These are phyloP conservation scores for Plasmodium ovale DNA, from an alignment of 169 alveolate genomes.

Conservation along the genomic window DNA sequence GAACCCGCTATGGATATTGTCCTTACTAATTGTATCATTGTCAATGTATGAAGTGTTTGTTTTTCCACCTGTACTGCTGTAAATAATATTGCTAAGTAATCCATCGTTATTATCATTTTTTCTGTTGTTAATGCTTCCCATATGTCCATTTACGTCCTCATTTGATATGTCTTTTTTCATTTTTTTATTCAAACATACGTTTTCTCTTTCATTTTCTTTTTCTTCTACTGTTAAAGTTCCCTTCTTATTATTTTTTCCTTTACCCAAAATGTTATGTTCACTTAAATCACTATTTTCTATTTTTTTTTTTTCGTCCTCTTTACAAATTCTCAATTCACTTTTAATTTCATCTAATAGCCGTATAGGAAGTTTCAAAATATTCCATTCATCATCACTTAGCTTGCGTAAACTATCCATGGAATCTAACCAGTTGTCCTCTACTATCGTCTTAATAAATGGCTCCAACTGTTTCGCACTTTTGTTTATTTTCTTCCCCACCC, in stretches of 20 bases:
- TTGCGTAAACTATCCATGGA: slow-evolving; percentile 54
- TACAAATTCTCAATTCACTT: slow-evolving; percentile 10
- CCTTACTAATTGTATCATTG: background rate
- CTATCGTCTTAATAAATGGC: slow-evolving; percentile 57
- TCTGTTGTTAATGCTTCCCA: background rate
- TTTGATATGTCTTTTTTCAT: slow-evolving; percentile 13
- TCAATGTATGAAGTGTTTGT: background rate
- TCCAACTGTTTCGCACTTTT: slow-evolving; percentile 31
- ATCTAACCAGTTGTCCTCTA: slow-evolving; percentile 62
- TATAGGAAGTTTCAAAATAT: slow-evolving; percentile 31
- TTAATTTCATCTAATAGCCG: slow-evolving; percentile 53
- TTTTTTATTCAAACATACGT: slow-evolving; percentile 9
- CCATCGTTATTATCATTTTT: background rate
- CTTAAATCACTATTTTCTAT: background rate
- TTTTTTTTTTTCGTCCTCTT: slow-evolving; percentile 13
- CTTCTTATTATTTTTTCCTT: slow-evolving; percentile 2
- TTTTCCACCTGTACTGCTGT: background rate
- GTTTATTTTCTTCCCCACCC: slow-evolving; percentile 58
- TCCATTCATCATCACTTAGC: slow-evolving; percentile 62
- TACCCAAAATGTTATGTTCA: background rate
- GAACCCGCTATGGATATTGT: background rate
- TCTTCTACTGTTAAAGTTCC: background rate
- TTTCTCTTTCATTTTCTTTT: slow-evolving; percentile 4
- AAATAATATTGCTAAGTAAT: too few species aligned
- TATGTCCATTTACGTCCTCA: background rate